A percentile compares a stretch with the other conserved stretches of the same genome.
These are phyloP conservation scores for Phialophora macrospora DNA, from an alignment of 2,329 filamentous ascomycete species.

Conservation along the genomic window DNA sequence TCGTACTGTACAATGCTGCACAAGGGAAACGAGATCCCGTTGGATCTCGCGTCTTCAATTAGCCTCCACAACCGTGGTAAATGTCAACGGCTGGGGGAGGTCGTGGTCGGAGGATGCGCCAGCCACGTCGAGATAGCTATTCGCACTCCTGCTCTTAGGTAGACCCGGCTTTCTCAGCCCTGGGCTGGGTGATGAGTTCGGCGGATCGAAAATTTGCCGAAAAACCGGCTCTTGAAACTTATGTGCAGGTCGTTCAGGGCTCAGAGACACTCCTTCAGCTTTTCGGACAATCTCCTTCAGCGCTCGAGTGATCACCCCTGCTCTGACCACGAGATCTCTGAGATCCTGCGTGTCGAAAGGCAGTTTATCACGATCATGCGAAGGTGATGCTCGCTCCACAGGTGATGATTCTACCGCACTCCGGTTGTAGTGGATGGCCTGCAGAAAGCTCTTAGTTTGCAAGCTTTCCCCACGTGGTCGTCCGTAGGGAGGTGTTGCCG, in stretches of 20 bases:
- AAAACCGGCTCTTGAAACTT: constrained; percentile 51
- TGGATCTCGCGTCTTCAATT: constrained; percentile 20
- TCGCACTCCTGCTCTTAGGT: constrained; percentile 41
- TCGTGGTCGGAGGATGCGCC: constrained; percentile 39
- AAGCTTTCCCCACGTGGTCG: constrained; percentile 62
- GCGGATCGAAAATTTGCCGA: constrained; percentile 54
- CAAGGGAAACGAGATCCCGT: constrained; percentile 13
- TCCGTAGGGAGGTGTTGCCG: constrained; percentile 41
- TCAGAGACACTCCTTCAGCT: constrained; percentile 52
- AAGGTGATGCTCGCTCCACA: constrained; percentile 39
- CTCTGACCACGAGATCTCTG: constrained; percentile 62
- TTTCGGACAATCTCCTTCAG: constrained; percentile 57
- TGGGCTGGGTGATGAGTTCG: constrained; percentile 44
- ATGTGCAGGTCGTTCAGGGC: constrained; percentile 39
- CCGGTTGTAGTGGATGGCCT: constrained; percentile 61
- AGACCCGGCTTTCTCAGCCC: constrained; percentile 36
- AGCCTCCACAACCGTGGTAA: constrained; percentile 34
- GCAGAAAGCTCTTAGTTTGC: constrained; percentile 66
- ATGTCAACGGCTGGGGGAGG: constrained; percentile 24
- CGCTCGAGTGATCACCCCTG: constrained; percentile 55
- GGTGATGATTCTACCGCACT: constrained; percentile 41
- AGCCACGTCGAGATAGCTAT: constrained; percentile 40
- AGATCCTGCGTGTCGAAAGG: constrained; percentile 70
- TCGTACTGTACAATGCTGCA: constrained; percentile 37
- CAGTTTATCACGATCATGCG: constrained; percentile 56